These are phyloP conservation scores for Piper longum DNA, from an alignment of 164 flowering plant genomes.

Conservation along the genomic window DNA sequence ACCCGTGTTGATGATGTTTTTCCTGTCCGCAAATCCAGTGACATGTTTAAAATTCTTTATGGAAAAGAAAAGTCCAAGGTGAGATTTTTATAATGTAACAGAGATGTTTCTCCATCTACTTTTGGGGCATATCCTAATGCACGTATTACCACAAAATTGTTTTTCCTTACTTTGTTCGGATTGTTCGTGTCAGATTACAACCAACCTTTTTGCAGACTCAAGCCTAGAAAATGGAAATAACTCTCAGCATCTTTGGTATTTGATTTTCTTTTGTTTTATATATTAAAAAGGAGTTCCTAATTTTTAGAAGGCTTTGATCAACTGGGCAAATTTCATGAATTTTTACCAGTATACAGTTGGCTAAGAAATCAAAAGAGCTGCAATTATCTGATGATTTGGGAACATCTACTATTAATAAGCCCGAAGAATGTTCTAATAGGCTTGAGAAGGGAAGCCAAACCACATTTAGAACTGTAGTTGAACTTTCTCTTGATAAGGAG, in stretches of 20 bases:
- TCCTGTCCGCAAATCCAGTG: constrained; percentile 56
- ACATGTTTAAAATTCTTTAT: constrained; percentile 32
- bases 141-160: not conserved
- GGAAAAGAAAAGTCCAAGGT: constrained; percentile 64
- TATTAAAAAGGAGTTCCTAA: not conserved
- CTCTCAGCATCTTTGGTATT: constrained; percentile 27
- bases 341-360: not conserved
- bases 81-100: not conserved
- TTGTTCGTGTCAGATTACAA: constrained; percentile 11
- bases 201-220: constrained; percentile 20
- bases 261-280: constrained; percentile 1
- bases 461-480: constrained; percentile 54
- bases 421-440: constrained; percentile 15
- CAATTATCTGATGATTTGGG: constrained; percentile 17
- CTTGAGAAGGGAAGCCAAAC: constrained; percentile 35
- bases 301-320: not conserved
- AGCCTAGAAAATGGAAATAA: constrained; percentile 21
- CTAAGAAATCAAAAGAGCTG: constrained; percentile 3
- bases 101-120: too few species aligned
- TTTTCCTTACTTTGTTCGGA: not conserved
- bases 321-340: constrained; percentile 2
- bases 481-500: constrained; percentile 45
- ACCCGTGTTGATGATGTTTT: constrained; percentile 66
- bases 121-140: not conserved
- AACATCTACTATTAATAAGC: constrained; percentile 20